Evolutionary conservation across 148 eudicot species (phyloP).

Genomic region (Spergularia bocconei): DNA sequence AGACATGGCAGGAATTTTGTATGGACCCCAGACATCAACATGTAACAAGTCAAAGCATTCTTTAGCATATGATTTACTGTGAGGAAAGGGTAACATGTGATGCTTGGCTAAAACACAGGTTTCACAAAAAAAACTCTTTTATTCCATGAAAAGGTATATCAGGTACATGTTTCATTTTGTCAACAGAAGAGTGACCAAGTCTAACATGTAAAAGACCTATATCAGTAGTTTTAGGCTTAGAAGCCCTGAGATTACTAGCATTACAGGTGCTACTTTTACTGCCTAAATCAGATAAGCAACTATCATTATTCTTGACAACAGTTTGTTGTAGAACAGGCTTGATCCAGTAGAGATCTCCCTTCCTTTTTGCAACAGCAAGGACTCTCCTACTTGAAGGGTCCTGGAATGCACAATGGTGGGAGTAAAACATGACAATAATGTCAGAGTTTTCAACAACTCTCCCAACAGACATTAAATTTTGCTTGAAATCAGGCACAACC

Average conservation of each 20-base stretch:
- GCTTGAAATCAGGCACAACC: background rate
- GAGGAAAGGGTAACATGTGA: background rate
- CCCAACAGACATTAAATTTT: background rate
- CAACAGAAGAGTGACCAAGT: background rate
- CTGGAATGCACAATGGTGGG: background rate
- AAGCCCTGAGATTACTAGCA: background rate
- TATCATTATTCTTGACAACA: too few relatives aligned
- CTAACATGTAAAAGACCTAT: background rate
- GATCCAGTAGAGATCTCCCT: background rate
- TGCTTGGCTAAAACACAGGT: background rate
- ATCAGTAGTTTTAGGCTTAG: too few relatives aligned
- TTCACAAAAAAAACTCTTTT: background rate
- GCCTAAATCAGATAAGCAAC: background rate
- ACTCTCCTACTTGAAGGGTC: background rate
- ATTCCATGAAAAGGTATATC: rapidly evolving
- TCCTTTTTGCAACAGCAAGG: background rate
- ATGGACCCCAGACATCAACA: background rate
- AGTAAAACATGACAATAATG: background rate
- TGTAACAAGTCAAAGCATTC: background rate
- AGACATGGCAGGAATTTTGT: background rate
- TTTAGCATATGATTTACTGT: background rate
- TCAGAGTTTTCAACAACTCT: background rate
- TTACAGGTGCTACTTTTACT: too few relatives aligned
- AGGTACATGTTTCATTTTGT: background rate
- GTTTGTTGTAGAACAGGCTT: too few relatives aligned